Conservation (phyloP, 2,329 filamentous ascomycete species). For the Colletotrichum tropicale region DNA sequence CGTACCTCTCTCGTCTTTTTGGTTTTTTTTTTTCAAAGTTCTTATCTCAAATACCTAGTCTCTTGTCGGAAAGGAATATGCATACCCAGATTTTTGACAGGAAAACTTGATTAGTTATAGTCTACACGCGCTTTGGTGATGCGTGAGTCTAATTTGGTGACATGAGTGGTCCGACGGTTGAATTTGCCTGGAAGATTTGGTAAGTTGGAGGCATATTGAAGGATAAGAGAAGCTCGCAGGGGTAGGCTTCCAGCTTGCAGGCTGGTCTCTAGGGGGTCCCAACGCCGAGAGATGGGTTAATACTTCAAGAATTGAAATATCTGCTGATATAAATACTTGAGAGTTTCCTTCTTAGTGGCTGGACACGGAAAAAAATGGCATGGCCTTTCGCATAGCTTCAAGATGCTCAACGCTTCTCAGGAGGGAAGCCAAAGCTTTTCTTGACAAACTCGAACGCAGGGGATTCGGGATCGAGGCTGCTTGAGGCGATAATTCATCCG, state of each 20-base stretch:
- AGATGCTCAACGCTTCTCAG: neutral
- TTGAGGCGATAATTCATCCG: no score
- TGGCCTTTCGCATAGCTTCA: neutral
- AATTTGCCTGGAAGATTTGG: neutral
- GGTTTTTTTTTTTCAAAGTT: neutral
- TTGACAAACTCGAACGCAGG: neutral
- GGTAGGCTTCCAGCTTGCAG: no score
- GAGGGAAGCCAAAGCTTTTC: neutral
- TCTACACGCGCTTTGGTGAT: neutral
- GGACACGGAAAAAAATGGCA: no score
- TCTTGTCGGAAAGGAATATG: conserved; percentile 17
- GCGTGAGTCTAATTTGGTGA: neutral
- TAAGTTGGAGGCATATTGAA: neutral
- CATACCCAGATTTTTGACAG: conserved; percentile 14
- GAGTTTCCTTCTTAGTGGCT: no score
- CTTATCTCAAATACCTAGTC: conserved; percentile 19
- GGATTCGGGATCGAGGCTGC: no score
- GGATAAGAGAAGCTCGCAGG: no score
- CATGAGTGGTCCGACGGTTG: fast-evolving
- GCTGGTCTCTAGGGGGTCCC: fast-evolving
- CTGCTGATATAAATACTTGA: neutral
- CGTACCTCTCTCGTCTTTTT: neutral
- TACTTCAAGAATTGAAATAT: neutral
- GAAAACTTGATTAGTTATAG: neutral
- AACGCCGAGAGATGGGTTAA: neutral